Evolutionary conservation across 352 stramenopile genomes (phyloP).

Genomic region (Phytophthora foliorum): DNA sequence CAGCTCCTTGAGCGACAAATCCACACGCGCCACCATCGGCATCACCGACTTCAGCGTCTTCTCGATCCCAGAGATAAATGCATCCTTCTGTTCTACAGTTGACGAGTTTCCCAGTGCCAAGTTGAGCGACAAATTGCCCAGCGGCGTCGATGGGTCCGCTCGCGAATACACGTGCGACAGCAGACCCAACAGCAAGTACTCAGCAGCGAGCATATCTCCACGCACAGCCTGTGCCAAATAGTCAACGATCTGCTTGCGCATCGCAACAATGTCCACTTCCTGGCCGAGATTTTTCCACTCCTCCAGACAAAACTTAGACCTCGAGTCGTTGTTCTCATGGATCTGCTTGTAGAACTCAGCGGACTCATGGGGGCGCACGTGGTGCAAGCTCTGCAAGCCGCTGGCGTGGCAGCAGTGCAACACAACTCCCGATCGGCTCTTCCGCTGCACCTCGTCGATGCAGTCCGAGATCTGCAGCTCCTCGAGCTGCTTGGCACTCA

Average conservation of each 20-base stretch:
- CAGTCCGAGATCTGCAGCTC: slow-evolving; percentile 75
- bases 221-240: slow-evolving; percentile 52
- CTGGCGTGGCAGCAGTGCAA: slow-evolving; percentile 73
- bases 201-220: slow-evolving; percentile 64
- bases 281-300: slow-evolving; percentile 47
- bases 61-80: slow-evolving; percentile 37
- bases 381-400: slow-evolving; percentile 47
- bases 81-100: slow-evolving; percentile 27
- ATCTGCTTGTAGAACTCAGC: slow-evolving; percentile 42
- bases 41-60: slow-evolving; percentile 56
- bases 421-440: slow-evolving; percentile 57
- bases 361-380: slow-evolving; percentile 61
- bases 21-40: slow-evolving; percentile 57
- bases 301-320: slow-evolving; percentile 42
- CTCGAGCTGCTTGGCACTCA: slow-evolving; percentile 48
- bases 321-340: slow-evolving; percentile 44
- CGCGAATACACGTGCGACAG: slow-evolving; percentile 81
- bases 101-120: slow-evolving; percentile 45
- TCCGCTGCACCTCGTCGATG: slow-evolving; percentile 66
- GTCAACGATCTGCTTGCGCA: slow-evolving; percentile 53
- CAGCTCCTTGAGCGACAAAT: slow-evolving; percentile 71
- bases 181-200: slow-evolving; percentile 79
- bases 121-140: slow-evolving; percentile 84
- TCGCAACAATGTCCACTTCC: slow-evolving; percentile 13
- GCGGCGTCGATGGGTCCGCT: slow-evolving; percentile 63